Evolutionary conservation across 306 rosid species (phyloP), one percentile per base, ranked within the genome.

Genomic region (Luffa acutangula): DNA sequence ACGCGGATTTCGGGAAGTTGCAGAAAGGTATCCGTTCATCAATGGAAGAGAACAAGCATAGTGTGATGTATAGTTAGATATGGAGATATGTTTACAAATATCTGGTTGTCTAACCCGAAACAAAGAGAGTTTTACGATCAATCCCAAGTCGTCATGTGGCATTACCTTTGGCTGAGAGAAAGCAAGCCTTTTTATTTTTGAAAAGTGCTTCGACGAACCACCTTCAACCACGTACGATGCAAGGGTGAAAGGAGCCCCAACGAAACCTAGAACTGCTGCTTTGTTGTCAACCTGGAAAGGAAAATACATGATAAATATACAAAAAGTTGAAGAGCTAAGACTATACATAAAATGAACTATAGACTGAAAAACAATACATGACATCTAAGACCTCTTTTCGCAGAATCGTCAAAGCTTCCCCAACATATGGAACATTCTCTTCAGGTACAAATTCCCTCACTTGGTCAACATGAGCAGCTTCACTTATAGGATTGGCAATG

Each of bases 141-240:
- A 25, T 12, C 17, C n/a, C 39, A 21, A 46, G 9, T 70, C 5
- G 21, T 21, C 18, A 14, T 33, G 45, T 31, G 78, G 77, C 77
- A 36, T 52, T 80, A 91, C 92, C 89, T 85, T 82, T 33, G 98
- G 87, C 80, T 93, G 93, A 69, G 99, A 93, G 86, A 91, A 91
- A 66, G 97, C 97, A 77, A 91, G 57, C 86, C 92, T 89, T 86
- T 93, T 93, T 80, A 95, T 95, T 79, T 95, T 93, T 13, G 98
- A 85, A 83, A 95, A 95, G 85, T 95, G 91, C 80, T 95, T 95
- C 5, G 99, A 95, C 33, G 99, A 91, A 86, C 99, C 97, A 20
- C 99, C 99, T 87, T 95, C 99, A 37, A 95, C 99, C 78, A 95
- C 99, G 51, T 95, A 95, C 1, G 97, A 95, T 57, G 99, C 99